Conservation (phyloP, 768 basidiomycete genomes). For the Auricularia heimuer region DNA sequence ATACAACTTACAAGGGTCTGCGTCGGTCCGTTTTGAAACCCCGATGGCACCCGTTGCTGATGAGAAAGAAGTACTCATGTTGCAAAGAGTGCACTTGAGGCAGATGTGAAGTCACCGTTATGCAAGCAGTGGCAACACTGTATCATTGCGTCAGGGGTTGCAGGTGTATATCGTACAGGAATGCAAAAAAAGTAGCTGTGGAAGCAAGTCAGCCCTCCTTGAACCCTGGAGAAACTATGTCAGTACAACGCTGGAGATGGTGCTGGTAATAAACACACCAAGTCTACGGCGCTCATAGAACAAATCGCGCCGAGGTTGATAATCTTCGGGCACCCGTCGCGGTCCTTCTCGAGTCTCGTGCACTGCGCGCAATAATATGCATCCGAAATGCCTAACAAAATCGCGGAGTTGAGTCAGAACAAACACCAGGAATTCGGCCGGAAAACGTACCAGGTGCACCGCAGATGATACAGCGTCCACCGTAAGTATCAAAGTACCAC, state of each 20-base stretch:
- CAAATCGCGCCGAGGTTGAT: slow-evolving; percentile 89
- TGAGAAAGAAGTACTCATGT: too few species aligned
- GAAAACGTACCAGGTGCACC: slow-evolving; percentile 71
- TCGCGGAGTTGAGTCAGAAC: background rate
- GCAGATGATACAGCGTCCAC: slow-evolving; percentile 96
- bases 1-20: too few species aligned
- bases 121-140: too few species aligned
- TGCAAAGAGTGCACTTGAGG: too few species aligned
- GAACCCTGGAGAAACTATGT: slow-evolving; percentile 38
- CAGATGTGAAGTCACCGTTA: too few species aligned
- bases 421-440: too few species aligned
- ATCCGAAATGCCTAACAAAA: slow-evolving; percentile 78
- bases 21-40: too few species aligned
- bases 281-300: slow-evolving; percentile 86
- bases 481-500: slow-evolving; percentile 98
- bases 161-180: too few species aligned
- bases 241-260: too few species aligned
- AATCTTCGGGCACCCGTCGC: slow-evolving; percentile 98
- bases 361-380: slow-evolving; percentile 99
- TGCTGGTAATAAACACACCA: slow-evolving; percentile 34
- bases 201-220: slow-evolving; percentile 41
- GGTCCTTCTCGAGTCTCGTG: slow-evolving; percentile 90
- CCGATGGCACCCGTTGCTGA: too few species aligned
- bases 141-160: too few species aligned
- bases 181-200: too few species aligned